These are phyloP conservation scores for Fusarium neocosmosporiellum DNA, from an alignment of 2,329 filamentous ascomycete genomes.

Conservation along the genomic window DNA sequence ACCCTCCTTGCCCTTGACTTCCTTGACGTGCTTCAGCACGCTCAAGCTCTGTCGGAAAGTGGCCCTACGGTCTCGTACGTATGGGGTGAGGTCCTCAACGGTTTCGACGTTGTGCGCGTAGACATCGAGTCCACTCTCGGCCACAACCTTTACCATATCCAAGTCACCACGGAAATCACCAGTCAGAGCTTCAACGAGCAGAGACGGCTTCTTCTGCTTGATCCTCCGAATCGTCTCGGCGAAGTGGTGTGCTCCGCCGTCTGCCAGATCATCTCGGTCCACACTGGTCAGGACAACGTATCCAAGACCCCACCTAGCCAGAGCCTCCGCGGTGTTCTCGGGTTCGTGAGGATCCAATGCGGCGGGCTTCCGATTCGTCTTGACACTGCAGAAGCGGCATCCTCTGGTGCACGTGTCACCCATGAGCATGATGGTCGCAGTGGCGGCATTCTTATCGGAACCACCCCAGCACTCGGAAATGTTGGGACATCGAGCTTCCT, in stretches of 20 bases:
- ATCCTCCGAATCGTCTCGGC: slow-evolving; percentile 95
- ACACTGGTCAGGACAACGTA: slow-evolving; percentile 96
- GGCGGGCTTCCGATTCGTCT: slow-evolving; percentile 80
- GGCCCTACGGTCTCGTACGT: slow-evolving; percentile 88
- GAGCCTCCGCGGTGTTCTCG: slow-evolving; percentile 94
- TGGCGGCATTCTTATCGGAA: slow-evolving; percentile 86
- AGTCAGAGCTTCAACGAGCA: slow-evolving; percentile 86
- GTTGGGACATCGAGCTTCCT: slow-evolving; percentile 97
- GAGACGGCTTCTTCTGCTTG: slow-evolving; percentile 82
- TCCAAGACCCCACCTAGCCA: slow-evolving; percentile 91
- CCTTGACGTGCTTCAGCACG: slow-evolving; percentile 86
- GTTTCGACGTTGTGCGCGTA: slow-evolving; percentile 99
- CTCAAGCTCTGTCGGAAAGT: slow-evolving; percentile 87
- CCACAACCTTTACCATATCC: slow-evolving; percentile 88
- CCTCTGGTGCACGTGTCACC: slow-evolving; percentile 97
- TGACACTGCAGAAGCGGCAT: slow-evolving; percentile 97
- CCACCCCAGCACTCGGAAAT: slow-evolving; percentile 99
- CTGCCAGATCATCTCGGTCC: slow-evolving; percentile 90
- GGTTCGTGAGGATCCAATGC: slow-evolving; percentile 96
- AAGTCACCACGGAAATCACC: slow-evolving; percentile 88
- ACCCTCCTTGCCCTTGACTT: slow-evolving; percentile 70
- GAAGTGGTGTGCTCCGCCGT: slow-evolving; percentile 90
- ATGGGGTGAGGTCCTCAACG: slow-evolving; percentile 88
- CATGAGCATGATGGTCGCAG: slow-evolving; percentile 99
- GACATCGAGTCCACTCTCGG: slow-evolving; percentile 89